Base-by-base conservation (phyloP, 768 basidiomycete species). In the Exsudoporus frostii region DNA sequence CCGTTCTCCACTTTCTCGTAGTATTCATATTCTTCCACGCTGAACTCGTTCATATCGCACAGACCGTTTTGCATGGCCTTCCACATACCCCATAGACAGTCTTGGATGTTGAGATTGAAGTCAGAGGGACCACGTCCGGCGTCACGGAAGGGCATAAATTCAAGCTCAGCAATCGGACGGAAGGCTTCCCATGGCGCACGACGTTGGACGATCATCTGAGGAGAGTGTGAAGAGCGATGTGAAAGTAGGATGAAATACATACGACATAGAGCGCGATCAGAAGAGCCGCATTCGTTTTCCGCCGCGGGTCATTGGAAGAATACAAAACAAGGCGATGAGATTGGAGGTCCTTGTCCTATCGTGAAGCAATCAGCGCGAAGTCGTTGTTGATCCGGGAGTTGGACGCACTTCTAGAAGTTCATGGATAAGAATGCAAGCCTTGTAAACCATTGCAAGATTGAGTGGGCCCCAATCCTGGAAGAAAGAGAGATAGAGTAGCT, bases 1-100 rank as follows among this genome's bases (percentile, higher is more conserved):
- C 91, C 90, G 64, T 93, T 92, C 71, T 93, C 92, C 39, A 95
- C 93, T 71, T 94, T 94, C 68, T 98, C 95, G 68, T 94, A 96
- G 67, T 76, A 88, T 69, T 94, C 92, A 67, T 98, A 98, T 57
- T 95, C 93, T 55, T 90, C 88, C 41, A 93, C 83, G 64, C 85
- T 89, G 71, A 98, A 98, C 60, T 91, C 90, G 66, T 92, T 90
- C 80, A 96, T 87, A 62, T 98, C 96, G 71, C 90, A 92, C 1
- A 99, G 78, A 13, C 88, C 86, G 56, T 95, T 90, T 72, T 96
- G 88, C 80, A 90, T 89, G 1, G 87, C 88, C 67, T 92, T 92
- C 84, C 88, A 92, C 56, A 92, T 73, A 17, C 88, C 88, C 86
- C 88, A 90, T 2, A 89, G 76, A 67, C 92, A 91, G 63, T 96